These are phyloP conservation scores for Sclerotinia sclerotiorum DNA, from an alignment of 2,329 filamentous ascomycete species.

Conservation along the genomic window DNA sequence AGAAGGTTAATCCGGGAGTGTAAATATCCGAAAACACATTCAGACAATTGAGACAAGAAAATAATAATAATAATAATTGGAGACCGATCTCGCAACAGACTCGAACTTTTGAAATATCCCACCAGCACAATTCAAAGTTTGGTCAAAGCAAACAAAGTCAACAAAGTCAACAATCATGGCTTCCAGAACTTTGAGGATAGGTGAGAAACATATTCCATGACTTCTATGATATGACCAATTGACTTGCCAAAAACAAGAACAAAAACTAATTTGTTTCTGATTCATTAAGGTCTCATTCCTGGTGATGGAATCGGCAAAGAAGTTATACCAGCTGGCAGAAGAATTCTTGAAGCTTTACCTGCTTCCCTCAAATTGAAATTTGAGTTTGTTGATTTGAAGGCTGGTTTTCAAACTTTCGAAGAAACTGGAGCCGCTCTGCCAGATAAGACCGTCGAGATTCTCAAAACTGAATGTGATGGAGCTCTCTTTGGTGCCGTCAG, in stretches of 20 bases:
- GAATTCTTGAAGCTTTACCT: conserved; percentile 88
- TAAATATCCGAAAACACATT: not conserved
- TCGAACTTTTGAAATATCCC: conserved; percentile 6
- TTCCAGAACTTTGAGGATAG: conserved; percentile 66
- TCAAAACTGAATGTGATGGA: conserved; percentile 89
- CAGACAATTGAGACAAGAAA: not conserved
- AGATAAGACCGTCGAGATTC: conserved; percentile 83
- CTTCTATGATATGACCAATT: not conserved
- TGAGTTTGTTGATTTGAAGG: conserved; percentile 88
- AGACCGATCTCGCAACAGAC: conserved; percentile 12
- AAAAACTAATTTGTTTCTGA: conserved; percentile 24
- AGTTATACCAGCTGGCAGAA: conserved; percentile 92
- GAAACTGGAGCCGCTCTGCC: conserved; percentile 84
- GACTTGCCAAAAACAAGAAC: not conserved
- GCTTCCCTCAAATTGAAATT: conserved; percentile 90
- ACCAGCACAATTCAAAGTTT: not conserved
- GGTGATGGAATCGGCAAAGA: conserved; percentile 98
- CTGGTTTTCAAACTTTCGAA: conserved; percentile 92
- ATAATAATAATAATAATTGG: not conserved
- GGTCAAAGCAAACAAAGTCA: conserved; percentile 23
- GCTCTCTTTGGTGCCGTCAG: conserved; percentile 95
- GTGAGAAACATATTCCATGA: conserved; percentile 45
- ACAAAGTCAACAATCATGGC: conserved; percentile 50
- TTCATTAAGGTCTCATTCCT: conserved; percentile 77
- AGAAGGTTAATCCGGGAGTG: not conserved